Conservation (phyloP, 2,329 filamentous ascomycete species). For the Cadophora sp. region DNA sequence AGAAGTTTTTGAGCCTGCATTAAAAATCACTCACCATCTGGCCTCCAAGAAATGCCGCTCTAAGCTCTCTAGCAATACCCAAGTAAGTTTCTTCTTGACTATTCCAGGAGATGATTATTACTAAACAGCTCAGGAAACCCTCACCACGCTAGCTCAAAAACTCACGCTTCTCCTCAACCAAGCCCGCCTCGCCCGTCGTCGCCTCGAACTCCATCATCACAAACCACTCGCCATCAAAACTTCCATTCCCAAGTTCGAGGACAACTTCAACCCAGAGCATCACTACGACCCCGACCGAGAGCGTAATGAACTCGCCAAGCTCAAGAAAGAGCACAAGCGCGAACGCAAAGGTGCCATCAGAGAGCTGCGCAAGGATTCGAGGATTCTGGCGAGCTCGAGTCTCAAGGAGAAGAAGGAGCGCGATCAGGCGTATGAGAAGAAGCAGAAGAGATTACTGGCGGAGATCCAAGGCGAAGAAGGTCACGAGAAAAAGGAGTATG, state of each 20-base stretch:
- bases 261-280: slow-evolving; percentile 90
- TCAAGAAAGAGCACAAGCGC: slow-evolving; percentile 90
- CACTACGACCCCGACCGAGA: slow-evolving; percentile 97
- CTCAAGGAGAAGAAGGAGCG: slow-evolving; percentile 90
- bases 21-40: slow-evolving; percentile 66
- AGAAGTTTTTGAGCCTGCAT: slow-evolving; percentile 77
- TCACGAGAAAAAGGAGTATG: slow-evolving; percentile 84
- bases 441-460: slow-evolving; percentile 88
- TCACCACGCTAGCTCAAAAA: slow-evolving; percentile 46
- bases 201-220: slow-evolving; percentile 89
- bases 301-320: slow-evolving; percentile 81
- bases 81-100: slow-evolving; percentile 33
- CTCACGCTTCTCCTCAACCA: slow-evolving; percentile 63
- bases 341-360: slow-evolving; percentile 95
- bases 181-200: slow-evolving; percentile 72
- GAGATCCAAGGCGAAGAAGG: slow-evolving; percentile 97
- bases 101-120: not conserved
- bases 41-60: slow-evolving; percentile 57
- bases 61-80: slow-evolving; percentile 53
- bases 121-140: slow-evolving; percentile 39
- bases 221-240: slow-evolving; percentile 86
- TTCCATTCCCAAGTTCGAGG: slow-evolving; percentile 93
- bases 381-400: slow-evolving; percentile 91
- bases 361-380: slow-evolving; percentile 93
- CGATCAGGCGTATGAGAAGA: slow-evolving; percentile 94